Percentiles rank a stretch among this genome's conserved stretches.
Evolutionary conservation across 441 rosid genomes (phyloP).

Genomic region (Gossypium trilobum): DNA sequence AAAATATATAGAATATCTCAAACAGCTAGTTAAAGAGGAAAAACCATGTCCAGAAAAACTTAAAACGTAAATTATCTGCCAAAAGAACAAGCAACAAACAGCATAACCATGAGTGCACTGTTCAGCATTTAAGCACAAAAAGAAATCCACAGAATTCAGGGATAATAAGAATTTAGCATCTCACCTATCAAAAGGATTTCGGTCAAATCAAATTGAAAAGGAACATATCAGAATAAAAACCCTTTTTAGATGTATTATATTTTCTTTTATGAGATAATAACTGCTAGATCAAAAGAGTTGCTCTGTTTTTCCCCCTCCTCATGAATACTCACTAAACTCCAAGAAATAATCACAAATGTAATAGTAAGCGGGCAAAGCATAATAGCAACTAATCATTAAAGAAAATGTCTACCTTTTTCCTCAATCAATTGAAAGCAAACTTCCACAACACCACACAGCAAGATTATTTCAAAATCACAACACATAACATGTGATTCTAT

Average conservation of each 20-base stretch:
- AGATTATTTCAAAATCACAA: background rate
- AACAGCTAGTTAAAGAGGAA: slow-evolving; percentile 6
- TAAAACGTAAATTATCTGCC: background rate
- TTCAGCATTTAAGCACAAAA: background rate
- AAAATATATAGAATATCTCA: slow-evolving; percentile 3
- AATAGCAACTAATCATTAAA: background rate
- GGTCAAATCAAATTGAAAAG: background rate
- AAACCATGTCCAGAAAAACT: background rate
- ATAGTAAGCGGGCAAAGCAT: background rate
- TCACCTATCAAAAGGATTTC: background rate
- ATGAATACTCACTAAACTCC: background rate
- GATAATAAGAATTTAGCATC: background rate
- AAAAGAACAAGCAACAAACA: slow-evolving; percentile 1
- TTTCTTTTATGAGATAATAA: background rate
- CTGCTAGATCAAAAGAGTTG: background rate
- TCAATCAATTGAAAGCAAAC: background rate
- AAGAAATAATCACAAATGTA: background rate
- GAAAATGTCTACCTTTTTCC: background rate
- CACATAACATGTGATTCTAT: background rate
- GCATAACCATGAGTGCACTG: background rate
- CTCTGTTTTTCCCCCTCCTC: background rate
- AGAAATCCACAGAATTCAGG: background rate
- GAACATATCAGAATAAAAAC: background rate
- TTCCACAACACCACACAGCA: background rate
- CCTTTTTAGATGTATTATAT: background rate